These are phyloP conservation scores for Scedosporium apiospermum DNA, from an alignment of 2,329 filamentous ascomycete species.

Conservation along the genomic window DNA sequence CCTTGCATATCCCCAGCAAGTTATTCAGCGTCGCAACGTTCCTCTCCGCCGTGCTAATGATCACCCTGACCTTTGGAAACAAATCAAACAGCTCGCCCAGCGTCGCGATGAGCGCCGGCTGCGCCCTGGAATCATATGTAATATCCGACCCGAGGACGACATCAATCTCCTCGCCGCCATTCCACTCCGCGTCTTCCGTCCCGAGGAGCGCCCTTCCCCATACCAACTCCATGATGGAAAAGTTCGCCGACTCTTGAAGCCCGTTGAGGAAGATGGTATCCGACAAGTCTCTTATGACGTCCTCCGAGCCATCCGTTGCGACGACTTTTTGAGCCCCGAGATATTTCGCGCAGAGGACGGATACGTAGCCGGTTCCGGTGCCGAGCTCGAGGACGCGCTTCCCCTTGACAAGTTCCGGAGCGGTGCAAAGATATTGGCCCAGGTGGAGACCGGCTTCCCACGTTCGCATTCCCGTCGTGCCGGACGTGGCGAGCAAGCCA, in stretches of 20 bases:
- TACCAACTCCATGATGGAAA: slow-evolving; percentile 46
- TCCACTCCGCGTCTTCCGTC: slow-evolving; percentile 46
- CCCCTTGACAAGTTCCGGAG: slow-evolving; percentile 33
- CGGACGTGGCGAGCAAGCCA: slow-evolving; percentile 57
- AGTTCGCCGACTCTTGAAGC: slow-evolving; percentile 36
- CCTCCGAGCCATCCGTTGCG: slow-evolving; percentile 65
- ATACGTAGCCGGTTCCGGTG: slow-evolving; percentile 66
- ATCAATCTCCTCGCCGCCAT: slow-evolving; percentile 40
- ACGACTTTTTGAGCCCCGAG: slow-evolving; percentile 50
- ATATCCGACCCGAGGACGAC: slow-evolving; percentile 68
- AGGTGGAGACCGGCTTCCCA: slow-evolving; percentile 76
- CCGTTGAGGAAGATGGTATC: slow-evolving; percentile 62
- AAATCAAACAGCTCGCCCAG: slow-evolving; percentile 51
- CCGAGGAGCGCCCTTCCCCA: slow-evolving; percentile 55
- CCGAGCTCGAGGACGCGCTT: slow-evolving; percentile 63
- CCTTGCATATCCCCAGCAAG: slow-evolving; percentile 51
- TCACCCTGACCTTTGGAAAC: slow-evolving; percentile 45
- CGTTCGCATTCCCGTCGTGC: slow-evolving; percentile 68
- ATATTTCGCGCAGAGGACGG: slow-evolving; percentile 62
- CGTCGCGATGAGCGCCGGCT: slow-evolving; percentile 56
- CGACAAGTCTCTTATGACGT: slow-evolving; percentile 57
- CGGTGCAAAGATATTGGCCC: slow-evolving; percentile 54
- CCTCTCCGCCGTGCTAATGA: slow-evolving; percentile 63
- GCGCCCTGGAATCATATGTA: slow-evolving; percentile 60
- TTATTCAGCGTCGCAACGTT: slow-evolving; percentile 59